phyloP scores from a whole-genome alignment of 805 yeast genomes.

The Saturnispora besseyi region DNA sequence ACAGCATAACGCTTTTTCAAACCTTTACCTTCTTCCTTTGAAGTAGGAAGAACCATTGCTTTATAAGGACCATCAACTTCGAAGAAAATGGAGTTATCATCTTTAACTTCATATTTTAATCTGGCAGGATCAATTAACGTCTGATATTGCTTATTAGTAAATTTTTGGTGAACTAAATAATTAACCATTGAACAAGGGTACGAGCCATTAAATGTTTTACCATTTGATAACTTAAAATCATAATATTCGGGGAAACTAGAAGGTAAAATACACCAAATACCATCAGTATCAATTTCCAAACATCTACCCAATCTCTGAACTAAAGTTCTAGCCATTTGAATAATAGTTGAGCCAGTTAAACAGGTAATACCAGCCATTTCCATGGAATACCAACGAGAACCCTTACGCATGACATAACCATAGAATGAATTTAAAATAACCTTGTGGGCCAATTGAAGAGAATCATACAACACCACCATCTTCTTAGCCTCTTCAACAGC shows the following conservation, averaged over 20 bases:
- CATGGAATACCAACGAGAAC: slow-evolving; percentile 98
- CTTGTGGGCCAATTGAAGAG: slow-evolving; percentile 92
- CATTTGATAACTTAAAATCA: slow-evolving; percentile 60
- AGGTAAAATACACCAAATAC: slow-evolving; percentile 98
- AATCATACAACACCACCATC: slow-evolving; percentile 89
- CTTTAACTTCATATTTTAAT: slow-evolving; percentile 61
- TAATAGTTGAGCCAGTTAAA: slow-evolving; percentile 94
- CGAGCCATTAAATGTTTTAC: slow-evolving; percentile 67
- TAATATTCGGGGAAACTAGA: slow-evolving; percentile 87
- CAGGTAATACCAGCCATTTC: slow-evolving; percentile 99
- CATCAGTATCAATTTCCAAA: slow-evolving; percentile 94
- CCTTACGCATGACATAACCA: slow-evolving; percentile 98
- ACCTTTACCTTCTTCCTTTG: slow-evolving; percentile 96
- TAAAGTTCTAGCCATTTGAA: slow-evolving; percentile 89
- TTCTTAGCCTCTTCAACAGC: slow-evolving; percentile 84
- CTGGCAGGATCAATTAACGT: slow-evolving; percentile 63
- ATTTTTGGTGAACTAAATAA: slow-evolving; percentile 80
- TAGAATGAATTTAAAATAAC: slow-evolving; percentile 94
- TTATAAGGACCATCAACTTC: slow-evolving; percentile 98
- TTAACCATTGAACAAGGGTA: slow-evolving; percentile 97
- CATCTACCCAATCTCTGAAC: slow-evolving; percentile 95
- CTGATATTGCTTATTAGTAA: slow-evolving; percentile 93
- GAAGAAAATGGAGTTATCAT: slow-evolving; percentile 92
- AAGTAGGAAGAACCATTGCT: slow-evolving; percentile 95
- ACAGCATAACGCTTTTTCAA: slow-evolving; percentile 95